Conservation (phyloP, 2,329 filamentous ascomycete genomes). For the Xylariomycetidae sp. region DNA sequence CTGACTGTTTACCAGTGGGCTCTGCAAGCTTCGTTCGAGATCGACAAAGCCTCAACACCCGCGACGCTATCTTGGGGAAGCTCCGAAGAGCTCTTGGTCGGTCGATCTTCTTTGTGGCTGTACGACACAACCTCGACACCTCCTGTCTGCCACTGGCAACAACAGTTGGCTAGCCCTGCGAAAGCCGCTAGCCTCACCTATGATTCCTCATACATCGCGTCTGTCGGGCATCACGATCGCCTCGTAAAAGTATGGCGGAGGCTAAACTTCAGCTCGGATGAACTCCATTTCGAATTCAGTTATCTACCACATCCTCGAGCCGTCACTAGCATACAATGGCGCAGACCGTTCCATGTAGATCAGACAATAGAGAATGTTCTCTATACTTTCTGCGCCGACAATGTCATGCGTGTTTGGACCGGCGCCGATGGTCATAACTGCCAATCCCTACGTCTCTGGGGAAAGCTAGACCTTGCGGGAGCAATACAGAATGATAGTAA, state of each 20-base stretch:
- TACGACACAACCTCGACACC: slow-evolving; percentile 49
- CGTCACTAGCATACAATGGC: slow-evolving; percentile 85
- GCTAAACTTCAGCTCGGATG: slow-evolving; percentile 74
- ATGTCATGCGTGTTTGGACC: slow-evolving; percentile 78
- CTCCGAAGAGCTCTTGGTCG: slow-evolving; percentile 78
- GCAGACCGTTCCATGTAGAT: slow-evolving; percentile 69
- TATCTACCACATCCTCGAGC: slow-evolving; percentile 81
- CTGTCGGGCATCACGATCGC: slow-evolving; percentile 70
- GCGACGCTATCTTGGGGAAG: slow-evolving; percentile 76
- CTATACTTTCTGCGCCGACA: slow-evolving; percentile 83
- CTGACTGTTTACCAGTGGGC: slow-evolving; percentile 46
- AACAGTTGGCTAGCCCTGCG: slow-evolving; percentile 65
- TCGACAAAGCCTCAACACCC: slow-evolving; percentile 44
- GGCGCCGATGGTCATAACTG: slow-evolving; percentile 66
- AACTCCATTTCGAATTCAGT: slow-evolving; percentile 82
- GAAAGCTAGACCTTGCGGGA: slow-evolving; percentile 68
- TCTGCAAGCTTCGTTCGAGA: slow-evolving; percentile 57
- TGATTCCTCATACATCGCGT: slow-evolving; percentile 83
- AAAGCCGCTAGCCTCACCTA: slow-evolving; percentile 77
- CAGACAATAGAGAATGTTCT: slow-evolving; percentile 81
- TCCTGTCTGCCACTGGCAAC: slow-evolving; percentile 65
- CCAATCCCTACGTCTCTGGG: slow-evolving; percentile 74
- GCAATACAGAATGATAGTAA: slow-evolving; percentile 53
- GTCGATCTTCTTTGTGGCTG: slow-evolving; percentile 64
- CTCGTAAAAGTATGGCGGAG: slow-evolving; percentile 92